These are phyloP conservation scores for Aquilaria malaccensis DNA, from an alignment of 345 rosid genomes.

Conservation along the genomic window DNA sequence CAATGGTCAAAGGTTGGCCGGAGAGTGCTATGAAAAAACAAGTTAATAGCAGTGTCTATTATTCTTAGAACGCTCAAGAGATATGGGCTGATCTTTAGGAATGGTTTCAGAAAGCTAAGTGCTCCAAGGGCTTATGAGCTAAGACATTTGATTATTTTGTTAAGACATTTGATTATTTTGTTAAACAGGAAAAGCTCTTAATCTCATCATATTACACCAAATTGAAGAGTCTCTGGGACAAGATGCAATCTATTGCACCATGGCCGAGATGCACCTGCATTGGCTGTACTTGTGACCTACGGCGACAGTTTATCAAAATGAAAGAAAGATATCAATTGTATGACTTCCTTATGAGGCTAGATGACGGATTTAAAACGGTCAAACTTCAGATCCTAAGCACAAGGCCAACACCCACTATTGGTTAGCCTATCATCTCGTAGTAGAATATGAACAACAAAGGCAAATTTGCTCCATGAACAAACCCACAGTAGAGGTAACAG, in stretches of 20 bases:
- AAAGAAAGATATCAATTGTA: too few species aligned
- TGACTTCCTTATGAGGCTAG: not conserved
- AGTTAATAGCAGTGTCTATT: not conserved
- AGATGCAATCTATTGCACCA: not conserved
- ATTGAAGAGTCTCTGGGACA: not conserved
- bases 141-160: not conserved
- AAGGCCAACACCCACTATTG: not conserved
- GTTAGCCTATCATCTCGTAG: not conserved
- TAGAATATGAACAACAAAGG: too few species aligned
- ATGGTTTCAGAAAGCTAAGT: not conserved
- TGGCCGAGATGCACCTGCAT: not conserved
- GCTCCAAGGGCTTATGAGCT: not conserved
- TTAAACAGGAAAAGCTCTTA: not conserved
- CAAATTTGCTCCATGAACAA: too few species aligned
- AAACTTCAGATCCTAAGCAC: not conserved
- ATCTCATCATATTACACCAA: not conserved
- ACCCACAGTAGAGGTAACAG: too few species aligned
- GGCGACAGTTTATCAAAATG: not conserved
- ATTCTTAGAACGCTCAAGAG: not conserved
- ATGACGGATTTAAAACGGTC: not conserved
- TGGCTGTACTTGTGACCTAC: not conserved
- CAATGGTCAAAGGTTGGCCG: not conserved
- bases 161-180: not conserved
- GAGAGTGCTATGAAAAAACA: not conserved
- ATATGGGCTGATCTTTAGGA: not conserved